Evolutionary conservation across 768 basidiomycete genomes (phyloP).

Genomic region (Termitomyces sp.): DNA sequence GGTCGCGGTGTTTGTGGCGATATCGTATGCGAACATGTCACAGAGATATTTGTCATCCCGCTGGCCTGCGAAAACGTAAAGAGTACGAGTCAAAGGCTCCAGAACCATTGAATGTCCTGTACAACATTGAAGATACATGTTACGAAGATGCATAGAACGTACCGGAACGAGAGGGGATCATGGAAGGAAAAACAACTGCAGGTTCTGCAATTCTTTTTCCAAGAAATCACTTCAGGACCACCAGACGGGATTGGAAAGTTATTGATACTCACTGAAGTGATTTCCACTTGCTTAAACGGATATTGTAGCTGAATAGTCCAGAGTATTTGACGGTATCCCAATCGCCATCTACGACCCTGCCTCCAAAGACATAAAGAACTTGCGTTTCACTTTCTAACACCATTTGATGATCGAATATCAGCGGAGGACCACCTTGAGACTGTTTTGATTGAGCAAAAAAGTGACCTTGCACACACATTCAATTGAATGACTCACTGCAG

Average conservation of each 20-base stretch:
- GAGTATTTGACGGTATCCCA: constrained; percentile 58
- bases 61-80: constrained; percentile 75
- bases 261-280: constrained; percentile 49
- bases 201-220: constrained; percentile 19
- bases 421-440: constrained; percentile 63
- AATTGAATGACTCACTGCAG: constrained; percentile 39
- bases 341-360: constrained; percentile 63
- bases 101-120: constrained; percentile 80
- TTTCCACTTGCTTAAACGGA: constrained; percentile 62
- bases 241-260: background rate
- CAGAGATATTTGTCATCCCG: constrained; percentile 59
- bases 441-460: constrained; percentile 18
- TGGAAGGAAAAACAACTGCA: constrained; percentile 25
- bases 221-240: background rate
- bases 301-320: constrained; percentile 68
- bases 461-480: background rate
- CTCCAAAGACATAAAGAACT: constrained; percentile 72
- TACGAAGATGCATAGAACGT: constrained; percentile 5
- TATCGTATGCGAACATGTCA: constrained; percentile 74
- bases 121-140: background rate
- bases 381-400: constrained; percentile 66
- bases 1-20: constrained; percentile 47
- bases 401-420: constrained; percentile 81
- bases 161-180: constrained; percentile 62
- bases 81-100: constrained; percentile 47